Evolutionary conservation across 306 rosid genomes (phyloP), one percentile per base, ranked within the genome.

Genomic region (Nissolia schottii): DNA sequence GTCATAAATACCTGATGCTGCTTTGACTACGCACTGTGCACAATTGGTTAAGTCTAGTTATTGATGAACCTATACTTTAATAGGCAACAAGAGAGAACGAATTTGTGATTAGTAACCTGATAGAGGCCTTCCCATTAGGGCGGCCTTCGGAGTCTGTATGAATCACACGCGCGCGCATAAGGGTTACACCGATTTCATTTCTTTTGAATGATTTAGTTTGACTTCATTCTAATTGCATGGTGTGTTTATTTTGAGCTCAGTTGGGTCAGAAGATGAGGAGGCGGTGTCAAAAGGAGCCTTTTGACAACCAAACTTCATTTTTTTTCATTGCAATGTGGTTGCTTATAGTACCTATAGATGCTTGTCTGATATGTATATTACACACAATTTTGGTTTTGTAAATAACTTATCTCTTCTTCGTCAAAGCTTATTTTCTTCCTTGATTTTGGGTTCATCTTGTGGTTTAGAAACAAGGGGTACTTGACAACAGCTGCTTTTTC

Each of bases 271-370:
- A 76, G 93, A 85, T 76, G 76, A 85, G 81, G 82, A n/a, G n/a
- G n/a, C n/a, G n/a, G n/a, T n/a, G n/a, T n/a, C n/a, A n/a, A n/a
- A n/a, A n/a, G n/a, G n/a, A n/a, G n/a, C n/a, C 85, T 85, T 78
- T 74, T 88, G 80, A 88, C 93, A 9, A 88, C 90, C 29, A 88
- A 85, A 81, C 75, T 88, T 14, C 88, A 87, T n/a, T 59, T 59
- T 25, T 59, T 15, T 8, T 60, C 48, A 34, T 58, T 58, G 7
- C 29, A 9, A 37, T 35, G 38, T 34, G 28, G n/a, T n/a, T n/a
- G n/a, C 48, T 11, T 61, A 53, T 53, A 23, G 22, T 22, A 12
- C 29, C 32, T 22, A 3, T 53, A 53, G 59, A 29, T 8, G 23
- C 27, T 19, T 53, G 22, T 53, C 31, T 23, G 29, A 53, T 22